Base-by-base conservation (phyloP, 2,329 filamentous ascomycete genomes). In the Alternaria viburni region DNA sequence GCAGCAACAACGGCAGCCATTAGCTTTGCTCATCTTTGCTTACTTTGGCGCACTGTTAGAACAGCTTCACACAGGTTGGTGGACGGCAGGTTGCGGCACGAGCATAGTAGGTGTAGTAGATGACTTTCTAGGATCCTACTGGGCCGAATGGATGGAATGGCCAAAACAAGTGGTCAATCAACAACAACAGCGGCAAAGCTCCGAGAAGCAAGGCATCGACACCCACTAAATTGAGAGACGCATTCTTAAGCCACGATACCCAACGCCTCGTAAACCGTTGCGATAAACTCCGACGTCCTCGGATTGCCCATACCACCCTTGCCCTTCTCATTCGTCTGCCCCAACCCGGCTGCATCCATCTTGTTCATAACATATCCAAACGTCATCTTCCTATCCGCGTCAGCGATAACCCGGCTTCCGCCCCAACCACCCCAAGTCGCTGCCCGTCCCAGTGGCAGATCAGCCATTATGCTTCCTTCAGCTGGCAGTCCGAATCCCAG, bases 301-400 rank as follows among this genome's bases (percentile, higher is more conserved):
- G 58, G 45, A 21, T 54, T 68, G 3, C 66, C 66, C 57, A 67
- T 26, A n/a, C 46, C 59, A 36, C 41, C 49, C 19, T 51, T 61
- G 19, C 30, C 32, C 0, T 36, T 50, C 11, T 47, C 21, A 1
- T 54, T 41, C 19, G 4, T 4, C 23, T 45, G 59, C 6, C 61
- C 59, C 30, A 66, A 1, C 0, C 50, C 62, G 3, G 46, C 59
- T 46, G 41, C 52, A 2, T 50, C 56, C 67, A 72, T 72, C 54
- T 69, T 69, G 10, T 72, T 72, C 70, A 72, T 71, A 17, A 66
- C 47, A 52, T 72, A 72, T 1, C 55, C 44, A 36, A 72, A 57
- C 6, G 67, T 70, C 23, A 72, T 11, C 10, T 54, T 54, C 5
- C 68, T 45, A 3, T 67, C 70, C 6, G 65, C 61, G 51, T 71